Percentiles rank a stretch among this genome's conserved stretches.
These are phyloP conservation scores for Kandelia obovata DNA, from an alignment of 345 rosid genomes.

Conservation along the genomic window DNA sequence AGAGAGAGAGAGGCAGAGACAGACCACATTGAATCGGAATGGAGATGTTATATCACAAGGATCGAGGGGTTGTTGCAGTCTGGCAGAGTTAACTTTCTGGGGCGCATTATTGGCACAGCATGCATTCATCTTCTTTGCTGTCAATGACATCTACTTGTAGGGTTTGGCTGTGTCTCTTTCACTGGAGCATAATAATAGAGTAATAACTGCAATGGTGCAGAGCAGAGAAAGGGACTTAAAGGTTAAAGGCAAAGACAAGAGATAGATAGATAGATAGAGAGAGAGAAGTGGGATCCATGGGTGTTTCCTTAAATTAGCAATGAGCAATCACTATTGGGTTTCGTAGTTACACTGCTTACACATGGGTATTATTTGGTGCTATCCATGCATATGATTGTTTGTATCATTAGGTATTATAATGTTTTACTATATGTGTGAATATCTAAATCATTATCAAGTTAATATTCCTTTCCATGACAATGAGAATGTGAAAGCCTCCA, in stretches of 20 bases:
- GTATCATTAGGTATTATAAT: no score
- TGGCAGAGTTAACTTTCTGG: no score
- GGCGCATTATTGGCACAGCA: background rate
- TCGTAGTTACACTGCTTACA: no score
- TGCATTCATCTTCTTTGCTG: background rate
- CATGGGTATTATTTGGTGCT: no score
- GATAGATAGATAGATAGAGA: background rate
- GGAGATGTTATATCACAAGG: no score
- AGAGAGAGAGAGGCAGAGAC: background rate
- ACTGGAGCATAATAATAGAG: background rate
- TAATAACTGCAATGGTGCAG: background rate
- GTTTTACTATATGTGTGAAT: no score
- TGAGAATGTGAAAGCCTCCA: background rate
- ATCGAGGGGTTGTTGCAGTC: no score
- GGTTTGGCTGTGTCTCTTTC: background rate
- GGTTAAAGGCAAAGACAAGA: background rate
- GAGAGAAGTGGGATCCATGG: no score
- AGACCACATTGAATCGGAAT: background rate
- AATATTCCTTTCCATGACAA: background rate
- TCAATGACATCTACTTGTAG: background rate
- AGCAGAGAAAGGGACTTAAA: constrained; percentile 2
- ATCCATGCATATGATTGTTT: no score
- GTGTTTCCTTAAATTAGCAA: no score
- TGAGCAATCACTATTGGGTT: no score
- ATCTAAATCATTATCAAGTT: constrained; percentile 23